Percentiles rank a stretch among this genome's conserved stretches.
These are phyloP conservation scores for Rhizopogon salebrosus DNA, from an alignment of 768 basidiomycete genomes.

Conservation along the genomic window DNA sequence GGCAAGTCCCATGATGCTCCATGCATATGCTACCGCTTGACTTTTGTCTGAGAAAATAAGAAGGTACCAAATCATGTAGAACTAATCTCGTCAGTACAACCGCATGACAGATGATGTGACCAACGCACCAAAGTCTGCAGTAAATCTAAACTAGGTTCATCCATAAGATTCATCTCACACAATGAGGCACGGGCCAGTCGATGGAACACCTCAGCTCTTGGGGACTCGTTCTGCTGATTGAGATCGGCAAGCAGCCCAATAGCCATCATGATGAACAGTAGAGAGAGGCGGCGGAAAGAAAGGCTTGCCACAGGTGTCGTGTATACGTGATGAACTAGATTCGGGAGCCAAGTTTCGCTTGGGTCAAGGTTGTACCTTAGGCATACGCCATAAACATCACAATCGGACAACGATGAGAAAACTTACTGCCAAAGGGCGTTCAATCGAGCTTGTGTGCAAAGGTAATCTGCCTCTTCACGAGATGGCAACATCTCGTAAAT, in stretches of 20 bases:
- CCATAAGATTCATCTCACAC: conserved; percentile 71
- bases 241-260: conserved; percentile 69
- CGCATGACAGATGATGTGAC: conserved; percentile 4
- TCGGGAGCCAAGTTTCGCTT: conserved; percentile 65
- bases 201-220: conserved; percentile 60
- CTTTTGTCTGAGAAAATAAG: conserved; percentile 71
- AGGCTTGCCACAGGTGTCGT: conserved; percentile 53
- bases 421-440: conserved; percentile 75
- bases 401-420: conserved; percentile 3
- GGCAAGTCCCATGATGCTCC: conserved; percentile 73
- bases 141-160: conserved; percentile 69
- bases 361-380: conserved; percentile 63
- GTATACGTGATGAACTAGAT: conserved; percentile 66
- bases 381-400: conserved; percentile 4
- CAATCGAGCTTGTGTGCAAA: conserved; percentile 58
- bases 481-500: conserved; percentile 62
- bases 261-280: conserved; percentile 68
- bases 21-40: conserved; percentile 67
- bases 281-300: conserved; percentile 60
- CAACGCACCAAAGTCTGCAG: conserved; percentile 56
- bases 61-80: conserved; percentile 74
- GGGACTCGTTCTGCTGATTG: conserved; percentile 45
- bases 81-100: conserved; percentile 37
- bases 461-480: conserved; percentile 48
- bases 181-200: conserved; percentile 62